Percentiles rank a stretch among this genome's conserved stretches.
Conservation (phyloP, 176 grass and related monocot species). For the Thalia dealbata region DNA sequence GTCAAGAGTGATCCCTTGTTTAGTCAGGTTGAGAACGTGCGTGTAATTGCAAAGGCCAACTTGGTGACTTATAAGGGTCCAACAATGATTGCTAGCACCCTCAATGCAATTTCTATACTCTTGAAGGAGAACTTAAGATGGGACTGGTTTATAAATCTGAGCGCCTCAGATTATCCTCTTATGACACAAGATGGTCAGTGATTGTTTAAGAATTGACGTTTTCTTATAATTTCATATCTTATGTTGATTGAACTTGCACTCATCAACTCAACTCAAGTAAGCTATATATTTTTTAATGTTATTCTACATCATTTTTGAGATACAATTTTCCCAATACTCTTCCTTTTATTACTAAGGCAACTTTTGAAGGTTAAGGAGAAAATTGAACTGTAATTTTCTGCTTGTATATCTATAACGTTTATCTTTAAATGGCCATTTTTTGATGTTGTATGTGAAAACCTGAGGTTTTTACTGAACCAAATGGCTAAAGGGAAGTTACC, state of each 20-base stretch:
- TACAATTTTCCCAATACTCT: neutral
- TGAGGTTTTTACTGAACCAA: neutral
- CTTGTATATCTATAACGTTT: neutral
- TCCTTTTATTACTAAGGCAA: neutral
- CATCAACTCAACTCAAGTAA: neutral
- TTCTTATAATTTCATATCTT: neutral
- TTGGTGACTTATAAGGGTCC: conserved; percentile 25
- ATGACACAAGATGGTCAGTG: conserved; percentile 28
- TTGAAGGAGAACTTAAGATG: conserved; percentile 17
- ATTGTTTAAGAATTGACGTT: neutral
- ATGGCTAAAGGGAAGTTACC: neutral
- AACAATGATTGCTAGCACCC: conserved; percentile 24
- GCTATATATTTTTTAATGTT: neutral
- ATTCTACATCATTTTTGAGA: neutral
- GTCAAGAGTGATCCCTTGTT: conserved; percentile 17
- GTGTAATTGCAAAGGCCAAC: conserved; percentile 21
- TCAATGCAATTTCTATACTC: conserved; percentile 18
- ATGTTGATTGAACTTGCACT: conserved; percentile 1
- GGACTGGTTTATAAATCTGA: conserved; percentile 29
- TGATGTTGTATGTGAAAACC: neutral
- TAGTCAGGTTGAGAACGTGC: conserved; percentile 12
- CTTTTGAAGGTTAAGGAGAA: no score
- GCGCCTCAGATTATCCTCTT: conserved; percentile 29
- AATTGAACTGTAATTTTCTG: neutral
- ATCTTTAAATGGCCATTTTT: neutral